Evolutionary conservation across 2,329 filamentous ascomycete species (phyloP).

Genomic region (Colletotrichum sp.): DNA sequence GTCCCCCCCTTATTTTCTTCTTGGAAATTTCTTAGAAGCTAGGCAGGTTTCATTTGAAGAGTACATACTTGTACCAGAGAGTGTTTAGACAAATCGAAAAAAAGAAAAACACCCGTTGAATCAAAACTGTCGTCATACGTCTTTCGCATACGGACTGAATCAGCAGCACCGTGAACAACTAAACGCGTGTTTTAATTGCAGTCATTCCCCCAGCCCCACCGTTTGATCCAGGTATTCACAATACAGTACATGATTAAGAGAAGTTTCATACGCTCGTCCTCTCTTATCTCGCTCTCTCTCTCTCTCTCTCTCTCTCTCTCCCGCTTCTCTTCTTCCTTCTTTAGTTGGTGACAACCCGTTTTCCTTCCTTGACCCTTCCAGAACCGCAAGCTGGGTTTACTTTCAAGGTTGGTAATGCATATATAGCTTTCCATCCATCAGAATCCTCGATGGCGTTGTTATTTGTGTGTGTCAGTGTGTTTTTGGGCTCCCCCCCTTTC

Average conservation of each 20-base stretch:
- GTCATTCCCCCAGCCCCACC: background rate
- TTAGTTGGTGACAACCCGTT: background rate
- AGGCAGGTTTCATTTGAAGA: background rate
- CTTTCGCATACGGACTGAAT: background rate
- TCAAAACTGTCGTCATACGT: background rate
- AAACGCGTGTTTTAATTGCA: conserved; percentile 10
- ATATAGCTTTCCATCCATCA: background rate
- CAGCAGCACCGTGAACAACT: background rate
- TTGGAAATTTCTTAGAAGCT: background rate
- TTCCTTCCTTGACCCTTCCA: background rate
- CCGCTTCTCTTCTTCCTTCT: background rate
- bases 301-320: too few relatives aligned
- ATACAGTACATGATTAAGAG: conserved; percentile 20
- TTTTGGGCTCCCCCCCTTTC: background rate
- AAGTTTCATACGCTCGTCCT: conserved; percentile 12
- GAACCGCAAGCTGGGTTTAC: background rate
- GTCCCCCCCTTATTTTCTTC: background rate
- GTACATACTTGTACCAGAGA: background rate
- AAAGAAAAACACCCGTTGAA: background rate
- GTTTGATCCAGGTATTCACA: conserved; percentile 19
- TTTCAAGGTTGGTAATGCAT: background rate
- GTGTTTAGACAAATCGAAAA: background rate
- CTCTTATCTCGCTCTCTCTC: background rate
- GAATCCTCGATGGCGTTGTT: background rate
- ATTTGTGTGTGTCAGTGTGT: background rate